Evolutionary conservation across 192 early-diverging fungal species (phyloP).

Genomic region (Entomortierella lignicola): DNA sequence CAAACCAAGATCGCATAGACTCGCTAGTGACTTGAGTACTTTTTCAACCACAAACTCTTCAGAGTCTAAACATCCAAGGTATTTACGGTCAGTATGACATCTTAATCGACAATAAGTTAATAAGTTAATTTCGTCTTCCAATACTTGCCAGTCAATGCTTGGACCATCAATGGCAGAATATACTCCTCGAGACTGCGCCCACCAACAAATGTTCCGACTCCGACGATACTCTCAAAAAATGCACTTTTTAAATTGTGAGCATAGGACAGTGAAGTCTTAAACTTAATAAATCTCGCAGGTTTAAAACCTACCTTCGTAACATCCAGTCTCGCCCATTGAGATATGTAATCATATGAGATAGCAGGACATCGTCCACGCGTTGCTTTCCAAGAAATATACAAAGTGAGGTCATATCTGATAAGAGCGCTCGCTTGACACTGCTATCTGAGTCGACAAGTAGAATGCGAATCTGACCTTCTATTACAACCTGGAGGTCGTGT

Average conservation of each 20-base stretch:
- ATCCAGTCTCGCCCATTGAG: constrained; percentile 97
- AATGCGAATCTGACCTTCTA: constrained; percentile 84
- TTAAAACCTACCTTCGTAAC: constrained; percentile 74
- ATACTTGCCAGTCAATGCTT: constrained; percentile 75
- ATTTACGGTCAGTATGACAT: not conserved
- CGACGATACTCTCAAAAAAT: constrained; percentile 94
- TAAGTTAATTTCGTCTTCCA: not conserved
- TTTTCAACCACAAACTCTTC: constrained; percentile 95
- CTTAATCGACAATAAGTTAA: not conserved
- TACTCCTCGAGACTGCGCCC: constrained; percentile 90
- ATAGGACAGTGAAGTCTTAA: too few relatives aligned
- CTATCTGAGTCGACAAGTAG: constrained; percentile 86
- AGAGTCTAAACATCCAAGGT: constrained; percentile 64
- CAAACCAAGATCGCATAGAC: constrained; percentile 80
- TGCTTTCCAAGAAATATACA: constrained; percentile 88
- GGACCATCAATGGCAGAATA: constrained; percentile 92
- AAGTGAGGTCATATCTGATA: constrained; percentile 83
- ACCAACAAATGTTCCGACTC: constrained; percentile 90
- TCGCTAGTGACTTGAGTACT: constrained; percentile 84
- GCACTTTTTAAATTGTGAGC: constrained; percentile 65
- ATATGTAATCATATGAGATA: constrained; percentile 97
- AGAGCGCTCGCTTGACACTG: constrained; percentile 85
- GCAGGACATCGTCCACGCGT: constrained; percentile 82
- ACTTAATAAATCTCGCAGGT: too few relatives aligned
- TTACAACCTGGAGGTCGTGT: constrained; percentile 79